Evolutionary conservation across 2,329 filamentous ascomycete species (phyloP).

Genomic region (Fusarium protoensiforme): DNA sequence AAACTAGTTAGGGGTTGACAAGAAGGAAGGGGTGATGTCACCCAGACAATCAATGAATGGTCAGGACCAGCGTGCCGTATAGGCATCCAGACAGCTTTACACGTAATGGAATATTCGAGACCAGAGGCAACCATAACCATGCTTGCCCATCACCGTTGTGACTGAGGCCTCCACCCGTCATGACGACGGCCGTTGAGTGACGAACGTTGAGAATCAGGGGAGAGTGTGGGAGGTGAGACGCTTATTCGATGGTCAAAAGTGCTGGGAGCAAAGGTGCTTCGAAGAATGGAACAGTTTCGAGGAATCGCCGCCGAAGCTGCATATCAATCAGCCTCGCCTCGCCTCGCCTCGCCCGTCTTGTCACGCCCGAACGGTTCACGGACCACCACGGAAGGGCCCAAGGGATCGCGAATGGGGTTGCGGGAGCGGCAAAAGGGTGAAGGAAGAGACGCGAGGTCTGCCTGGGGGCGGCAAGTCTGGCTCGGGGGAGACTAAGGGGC

Average conservation of each 20-base stretch:
- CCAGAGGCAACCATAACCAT: background rate
- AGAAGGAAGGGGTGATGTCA: conserved; percentile 15
- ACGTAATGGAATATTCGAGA: conserved; percentile 38
- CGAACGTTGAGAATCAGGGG: background rate
- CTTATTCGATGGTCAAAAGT: conserved; percentile 25
- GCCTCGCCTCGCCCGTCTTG: conserved; percentile 26
- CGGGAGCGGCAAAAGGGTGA: conserved; percentile 21
- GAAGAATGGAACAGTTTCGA: conserved; percentile 27
- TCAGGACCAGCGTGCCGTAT: conserved; percentile 22
- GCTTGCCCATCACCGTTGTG: background rate
- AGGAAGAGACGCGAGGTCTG: conserved; percentile 20
- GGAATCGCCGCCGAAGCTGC: conserved; percentile 18
- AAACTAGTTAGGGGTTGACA: conserved; percentile 19
- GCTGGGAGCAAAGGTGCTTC: conserved; percentile 16
- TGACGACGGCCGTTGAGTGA: conserved; percentile 10
- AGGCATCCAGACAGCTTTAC: conserved; percentile 37
- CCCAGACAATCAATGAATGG: conserved; percentile 8
- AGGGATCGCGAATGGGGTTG: conserved; percentile 6
- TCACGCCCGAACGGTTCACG: conserved; percentile 27
- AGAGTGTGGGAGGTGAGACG: conserved; percentile 28
- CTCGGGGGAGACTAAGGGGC: background rate
- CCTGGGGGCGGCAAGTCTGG: conserved; percentile 10
- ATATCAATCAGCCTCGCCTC: conserved; percentile 29
- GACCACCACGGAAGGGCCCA: conserved; percentile 12
- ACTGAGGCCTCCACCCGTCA: conserved; percentile 38